Evolutionary conservation across 805 yeast species (phyloP).

Genomic region (Cyberlindnera veronae): DNA sequence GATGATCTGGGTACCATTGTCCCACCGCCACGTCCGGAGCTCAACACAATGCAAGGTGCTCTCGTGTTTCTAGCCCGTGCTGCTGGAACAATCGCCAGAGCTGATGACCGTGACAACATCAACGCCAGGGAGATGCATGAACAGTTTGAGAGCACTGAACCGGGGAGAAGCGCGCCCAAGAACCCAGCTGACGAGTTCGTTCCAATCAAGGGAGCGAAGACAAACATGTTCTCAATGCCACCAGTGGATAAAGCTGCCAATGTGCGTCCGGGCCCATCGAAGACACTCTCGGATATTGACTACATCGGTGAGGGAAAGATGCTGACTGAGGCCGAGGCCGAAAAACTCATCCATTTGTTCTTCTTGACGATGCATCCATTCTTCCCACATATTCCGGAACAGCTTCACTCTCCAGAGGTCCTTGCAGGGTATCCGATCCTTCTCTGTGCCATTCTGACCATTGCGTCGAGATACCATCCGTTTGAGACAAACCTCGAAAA

Average conservation of each 20-base stretch:
- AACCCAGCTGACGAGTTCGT: slow-evolving; percentile 15
- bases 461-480: slow-evolving; percentile 73
- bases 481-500: slow-evolving; percentile 38
- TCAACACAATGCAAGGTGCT: slow-evolving; percentile 51
- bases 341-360: slow-evolving; percentile 52
- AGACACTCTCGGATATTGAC: slow-evolving; percentile 53
- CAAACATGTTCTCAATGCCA: slow-evolving; percentile 27
- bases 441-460: slow-evolving; percentile 75
- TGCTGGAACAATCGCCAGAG: slow-evolving; percentile 71
- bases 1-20: slow-evolving; percentile 19
- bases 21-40: slow-evolving; percentile 25
- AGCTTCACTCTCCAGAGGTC: slow-evolving; percentile 60
- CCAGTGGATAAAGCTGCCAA: slow-evolving; percentile 31
- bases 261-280: slow-evolving; percentile 32
- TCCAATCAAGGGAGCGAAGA: slow-evolving; percentile 26
- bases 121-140: slow-evolving; percentile 49
- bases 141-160: slow-evolving; percentile 38
- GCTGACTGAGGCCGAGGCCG: slow-evolving; percentile 61
- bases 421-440: slow-evolving; percentile 79
- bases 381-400: slow-evolving; percentile 81
- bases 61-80: slow-evolving; percentile 72
- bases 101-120: slow-evolving; percentile 60
- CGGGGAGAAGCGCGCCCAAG: not conserved
- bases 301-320: slow-evolving; percentile 58
- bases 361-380: slow-evolving; percentile 83